phyloP scores from a whole-genome alignment of 2,329 filamentous ascomycete genomes.

The Metarhizium rileyi region DNA sequence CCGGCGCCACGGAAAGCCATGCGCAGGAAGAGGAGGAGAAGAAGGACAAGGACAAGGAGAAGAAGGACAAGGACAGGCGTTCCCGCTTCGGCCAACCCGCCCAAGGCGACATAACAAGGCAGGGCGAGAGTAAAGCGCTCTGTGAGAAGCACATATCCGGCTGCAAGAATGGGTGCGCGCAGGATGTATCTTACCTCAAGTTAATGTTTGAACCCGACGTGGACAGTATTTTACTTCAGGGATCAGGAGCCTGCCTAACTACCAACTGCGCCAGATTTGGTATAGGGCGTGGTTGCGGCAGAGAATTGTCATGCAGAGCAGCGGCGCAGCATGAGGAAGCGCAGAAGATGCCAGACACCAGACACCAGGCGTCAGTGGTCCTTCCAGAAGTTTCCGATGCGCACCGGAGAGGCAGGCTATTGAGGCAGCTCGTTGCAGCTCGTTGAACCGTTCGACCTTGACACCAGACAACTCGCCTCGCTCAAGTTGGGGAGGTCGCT shows the following conservation, averaged over 20 bases:
- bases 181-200: neutral
- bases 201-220: neutral
- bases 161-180: neutral
- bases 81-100: neutral
- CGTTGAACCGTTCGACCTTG: too few relatives aligned
- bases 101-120: neutral
- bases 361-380: neutral
- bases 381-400: neutral
- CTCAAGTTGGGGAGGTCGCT: too few relatives aligned
- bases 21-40: too few relatives aligned
- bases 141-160: neutral
- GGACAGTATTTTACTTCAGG: neutral
- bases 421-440: too few relatives aligned
- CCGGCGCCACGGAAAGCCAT: neutral
- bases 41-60: too few relatives aligned
- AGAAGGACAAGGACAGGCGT: too few relatives aligned
- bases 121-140: neutral
- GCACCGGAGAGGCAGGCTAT: neutral
- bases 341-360: neutral
- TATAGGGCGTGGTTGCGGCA: neutral
- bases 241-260: too few relatives aligned
- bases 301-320: neutral
- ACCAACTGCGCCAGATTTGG: neutral
- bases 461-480: neutral
- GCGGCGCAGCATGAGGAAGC: neutral